Evolutionary conservation across 345 rosid genomes (phyloP), one percentile per base, ranked within the genome.

Genomic region (Euclidium syriacum): DNA sequence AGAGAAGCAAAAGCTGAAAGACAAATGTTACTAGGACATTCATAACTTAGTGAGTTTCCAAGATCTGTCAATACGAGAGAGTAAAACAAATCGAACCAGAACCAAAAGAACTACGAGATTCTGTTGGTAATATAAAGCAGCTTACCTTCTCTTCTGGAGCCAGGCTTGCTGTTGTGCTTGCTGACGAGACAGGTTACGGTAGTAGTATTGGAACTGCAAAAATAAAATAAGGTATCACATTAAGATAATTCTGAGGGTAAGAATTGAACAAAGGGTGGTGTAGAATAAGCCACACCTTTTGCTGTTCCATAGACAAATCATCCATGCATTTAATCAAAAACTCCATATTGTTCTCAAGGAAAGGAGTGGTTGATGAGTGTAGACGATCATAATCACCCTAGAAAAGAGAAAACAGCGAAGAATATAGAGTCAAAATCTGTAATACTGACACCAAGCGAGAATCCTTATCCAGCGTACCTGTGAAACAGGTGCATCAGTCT

Each of bases 241-340:
- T 56, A 47, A 14, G 16, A 56, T 12, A 11, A 11, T 41, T 51
- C 16, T 14, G 12, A 25, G 7, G 9, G 8, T 33, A 33, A 26
- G 29, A 50, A 42, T 0, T 41, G 20, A 51, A 33, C 20, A 52
- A 53, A 32, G 57, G n/a, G n/a, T n/a, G n/a, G 14, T 18, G 64
- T 20, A 51, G 48, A 14, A 58, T 54, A 44, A 51, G 11, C 58
- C 78, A 46, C 49, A 85, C 99, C 97, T 88, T 95, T 67, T 95
- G 99, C 64, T 95, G 99, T 60, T 95, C 97, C 47, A 57, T 55
- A 23, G 95, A 82, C 70, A 95, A 64, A 65, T 95, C 99, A 71
- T 95, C 99, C 99, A 95, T 88, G 84, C 98, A 90, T 62, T 90
- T 96, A 58, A 86, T 85, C 82, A 95, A 72, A 82, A 95, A 95